Base-by-base conservation (phyloP, 2,329 filamentous ascomycete species). In the Zymoseptoria passerinii region DNA sequence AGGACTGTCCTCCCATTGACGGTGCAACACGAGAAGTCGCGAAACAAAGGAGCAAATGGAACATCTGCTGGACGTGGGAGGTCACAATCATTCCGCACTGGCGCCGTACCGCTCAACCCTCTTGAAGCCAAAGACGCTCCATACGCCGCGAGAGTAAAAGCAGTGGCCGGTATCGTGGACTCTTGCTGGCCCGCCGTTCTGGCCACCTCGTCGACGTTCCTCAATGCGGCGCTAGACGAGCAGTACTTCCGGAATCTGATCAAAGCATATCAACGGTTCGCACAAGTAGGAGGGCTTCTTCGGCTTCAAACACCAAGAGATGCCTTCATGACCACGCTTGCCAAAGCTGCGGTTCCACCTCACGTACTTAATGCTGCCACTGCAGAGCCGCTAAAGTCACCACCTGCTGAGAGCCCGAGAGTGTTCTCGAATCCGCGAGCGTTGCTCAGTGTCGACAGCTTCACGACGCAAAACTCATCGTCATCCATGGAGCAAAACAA, bases 101-200 rank as follows among this genome's bases (percentile, higher is more conserved):
- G 88, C 55, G 87, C 88, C 0, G 81, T 92, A 13, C 90, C 91
- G 1, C 76, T 92, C 18, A 99, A 99, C 71, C 94, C 94, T 1
- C 76, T 99, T 2, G 80, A 81, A 1, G 74, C 95, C 7, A 83
- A 86, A 61, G 84, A 88, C 48, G 89, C 95, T 68, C 82, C 88
- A 0, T 78, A 90, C 8, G 81, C 85, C 55, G 71, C 78, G 1
- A 87, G 90, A 53, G 84, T 97, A 58, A 83, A 86, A 67, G 84
- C 85, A 1, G 92, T 90, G 66, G 90, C 90, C 10, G 82, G 82
- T 8, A 87, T 99, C 56, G 88, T 99, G 23, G 90, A 95, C 3
- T 83, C 89, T 65, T 97, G 92, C 72, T 99, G 94, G 94, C 94
- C 94, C 52, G 94, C 94, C 10, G 86, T 97, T 48, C 82, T 99